Conservation (phyloP, 805 yeast genomes). For the Cyberlindnera mrakii region DNA sequence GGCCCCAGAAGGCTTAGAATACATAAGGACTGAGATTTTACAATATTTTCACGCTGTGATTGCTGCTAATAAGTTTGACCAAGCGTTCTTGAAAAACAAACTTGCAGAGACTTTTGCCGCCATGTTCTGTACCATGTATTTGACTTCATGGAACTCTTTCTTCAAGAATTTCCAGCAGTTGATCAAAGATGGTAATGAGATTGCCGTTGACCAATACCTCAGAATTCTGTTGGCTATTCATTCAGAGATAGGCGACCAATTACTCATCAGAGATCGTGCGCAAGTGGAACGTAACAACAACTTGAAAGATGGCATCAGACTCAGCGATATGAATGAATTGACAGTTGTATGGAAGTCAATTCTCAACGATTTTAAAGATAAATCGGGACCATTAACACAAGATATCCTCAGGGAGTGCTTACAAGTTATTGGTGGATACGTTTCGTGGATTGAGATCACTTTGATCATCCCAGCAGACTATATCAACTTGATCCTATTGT, state of each 20-base stretch:
- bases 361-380: slow-evolving; percentile 32
- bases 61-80: slow-evolving; percentile 24
- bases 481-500: slow-evolving; percentile 47
- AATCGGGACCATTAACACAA: slow-evolving; percentile 23
- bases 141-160: slow-evolving; percentile 42
- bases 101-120: slow-evolving; percentile 49
- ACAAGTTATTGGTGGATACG: slow-evolving; percentile 73
- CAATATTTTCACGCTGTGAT: slow-evolving; percentile 16
- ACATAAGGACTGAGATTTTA: slow-evolving; percentile 20
- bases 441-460: slow-evolving; percentile 67
- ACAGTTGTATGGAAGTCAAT: slow-evolving; percentile 64
- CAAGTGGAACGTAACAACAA: slow-evolving; percentile 58
- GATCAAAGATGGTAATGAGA: slow-evolving; percentile 23
- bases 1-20: slow-evolving; percentile 12
- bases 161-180: slow-evolving; percentile 43
- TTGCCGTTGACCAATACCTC: slow-evolving; percentile 57
- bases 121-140: slow-evolving; percentile 44
- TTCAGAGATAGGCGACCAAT: slow-evolving; percentile 89
- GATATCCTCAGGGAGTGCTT: slow-evolving; percentile 55
- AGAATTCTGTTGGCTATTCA: slow-evolving; percentile 74
- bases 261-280: slow-evolving; percentile 64
- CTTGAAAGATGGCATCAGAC: slow-evolving; percentile 79
- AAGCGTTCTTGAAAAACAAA: slow-evolving; percentile 46
- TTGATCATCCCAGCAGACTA: slow-evolving; percentile 21
- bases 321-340: slow-evolving; percentile 62